Evolutionary conservation across 805 yeast genomes (phyloP).

Genomic region (Hanseniaspora lachancei): DNA sequence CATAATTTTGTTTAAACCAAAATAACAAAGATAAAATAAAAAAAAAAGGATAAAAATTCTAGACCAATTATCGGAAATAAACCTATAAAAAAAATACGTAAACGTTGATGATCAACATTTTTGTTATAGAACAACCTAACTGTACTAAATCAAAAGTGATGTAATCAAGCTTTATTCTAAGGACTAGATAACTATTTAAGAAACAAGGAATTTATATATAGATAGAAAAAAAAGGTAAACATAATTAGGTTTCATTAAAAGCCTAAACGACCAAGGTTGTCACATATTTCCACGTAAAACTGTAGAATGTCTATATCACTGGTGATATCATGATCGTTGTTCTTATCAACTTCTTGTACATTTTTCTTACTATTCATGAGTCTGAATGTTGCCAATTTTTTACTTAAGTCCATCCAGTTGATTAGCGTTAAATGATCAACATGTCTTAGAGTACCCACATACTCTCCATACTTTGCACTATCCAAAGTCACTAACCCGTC

Average conservation of each 20-base stretch:
- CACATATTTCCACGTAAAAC: slow-evolving; percentile 55
- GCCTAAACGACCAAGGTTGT: slow-evolving; percentile 46
- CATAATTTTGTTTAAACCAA: not conserved
- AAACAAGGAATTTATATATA: too few species aligned
- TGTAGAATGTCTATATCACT: slow-evolving; percentile 48
- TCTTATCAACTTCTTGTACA: slow-evolving; percentile 22
- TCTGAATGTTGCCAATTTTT: slow-evolving; percentile 29
- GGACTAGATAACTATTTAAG: too few species aligned
- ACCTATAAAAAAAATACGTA: not conserved
- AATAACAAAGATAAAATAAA: not conserved
- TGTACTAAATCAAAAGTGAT: too few species aligned
- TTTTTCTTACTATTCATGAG: slow-evolving; percentile 7
- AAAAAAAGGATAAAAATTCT: not conserved
- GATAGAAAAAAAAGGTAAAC: not conserved
- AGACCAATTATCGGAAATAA: not conserved
- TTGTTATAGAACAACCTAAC: too few species aligned
- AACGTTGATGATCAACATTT: too few species aligned
- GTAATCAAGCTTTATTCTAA: too few species aligned
- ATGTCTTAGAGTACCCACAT: slow-evolving; percentile 60
- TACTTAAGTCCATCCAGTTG: slow-evolving; percentile 48
- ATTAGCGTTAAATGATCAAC: slow-evolving; percentile 80
- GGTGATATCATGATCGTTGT: slow-evolving; percentile 25
- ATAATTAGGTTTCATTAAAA: slow-evolving; percentile 25
- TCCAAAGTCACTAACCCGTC: slow-evolving; percentile 77
- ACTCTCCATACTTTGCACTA: slow-evolving; percentile 74